These are phyloP conservation scores for Globisporangium acanthophoron DNA, from an alignment of 352 stramenopile species.

Conservation along the genomic window DNA sequence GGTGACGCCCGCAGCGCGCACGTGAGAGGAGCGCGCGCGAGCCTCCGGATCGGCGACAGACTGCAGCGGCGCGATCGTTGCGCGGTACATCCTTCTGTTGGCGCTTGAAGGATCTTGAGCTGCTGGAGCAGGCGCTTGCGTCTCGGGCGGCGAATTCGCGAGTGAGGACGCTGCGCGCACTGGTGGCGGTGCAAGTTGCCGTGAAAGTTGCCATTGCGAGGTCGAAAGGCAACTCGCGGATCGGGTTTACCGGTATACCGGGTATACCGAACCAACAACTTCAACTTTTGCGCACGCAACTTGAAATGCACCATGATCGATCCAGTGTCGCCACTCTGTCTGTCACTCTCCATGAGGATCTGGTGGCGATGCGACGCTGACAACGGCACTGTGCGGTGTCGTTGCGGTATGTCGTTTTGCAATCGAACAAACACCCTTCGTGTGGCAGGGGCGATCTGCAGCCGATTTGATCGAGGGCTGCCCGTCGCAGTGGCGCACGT, in stretches of 20 bases:
- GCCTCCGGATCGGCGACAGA: background rate
- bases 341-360: no score
- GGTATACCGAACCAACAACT: no score
- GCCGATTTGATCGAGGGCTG: slow-evolving; percentile 38
- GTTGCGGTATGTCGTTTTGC: background rate
- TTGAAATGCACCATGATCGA: no score
- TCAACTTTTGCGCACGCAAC: no score
- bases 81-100: background rate
- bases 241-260: background rate
- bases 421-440: slow-evolving; percentile 40
- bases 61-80: background rate
- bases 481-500: slow-evolving; percentile 45
- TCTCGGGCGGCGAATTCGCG: background rate
- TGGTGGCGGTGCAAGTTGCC: background rate
- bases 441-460: slow-evolving; percentile 89
- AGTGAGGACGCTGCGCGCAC: background rate
- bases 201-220: background rate
- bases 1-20: background rate
- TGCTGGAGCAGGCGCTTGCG: background rate
- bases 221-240: background rate
- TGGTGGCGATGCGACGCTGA: no score
- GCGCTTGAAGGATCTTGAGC: background rate
- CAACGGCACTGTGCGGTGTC: no score
- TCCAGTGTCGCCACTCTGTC: no score
- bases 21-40: background rate